Conservation (phyloP, 768 basidiomycete genomes). For the Hypholoma sublateritium region DNA sequence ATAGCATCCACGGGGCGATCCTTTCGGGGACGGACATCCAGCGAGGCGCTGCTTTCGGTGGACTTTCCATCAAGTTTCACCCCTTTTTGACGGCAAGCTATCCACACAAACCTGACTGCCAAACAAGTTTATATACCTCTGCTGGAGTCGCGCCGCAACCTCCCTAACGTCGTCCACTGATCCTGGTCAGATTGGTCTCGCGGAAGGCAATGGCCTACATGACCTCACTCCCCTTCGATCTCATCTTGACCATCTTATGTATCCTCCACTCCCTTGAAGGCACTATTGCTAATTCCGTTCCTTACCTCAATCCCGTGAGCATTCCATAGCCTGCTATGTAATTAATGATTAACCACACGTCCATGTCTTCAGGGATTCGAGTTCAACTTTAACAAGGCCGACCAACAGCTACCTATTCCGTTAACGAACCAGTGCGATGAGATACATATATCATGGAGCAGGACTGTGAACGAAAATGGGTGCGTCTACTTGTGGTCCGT, state of each 20-base stretch:
- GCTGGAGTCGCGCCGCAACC: not conserved
- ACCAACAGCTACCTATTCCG: constrained; percentile 28
- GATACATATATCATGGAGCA: constrained; percentile 36
- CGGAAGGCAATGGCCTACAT: not conserved
- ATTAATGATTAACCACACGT: not conserved
- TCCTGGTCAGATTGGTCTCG: constrained; percentile 1
- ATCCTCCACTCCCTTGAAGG: constrained; percentile 15
- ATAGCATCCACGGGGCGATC: not conserved
- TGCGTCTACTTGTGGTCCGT: constrained; percentile 10
- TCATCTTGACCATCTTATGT: constrained; percentile 3
- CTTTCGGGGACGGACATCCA: not conserved
- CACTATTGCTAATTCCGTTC: constrained; percentile 20
- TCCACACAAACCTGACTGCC: not conserved
- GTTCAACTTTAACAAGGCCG: constrained; percentile 32
- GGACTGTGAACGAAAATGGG: constrained; percentile 26
- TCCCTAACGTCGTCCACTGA: not conserved
- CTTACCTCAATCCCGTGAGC: constrained; percentile 27
- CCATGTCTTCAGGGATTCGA: constrained; percentile 30
- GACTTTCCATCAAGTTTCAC: constrained; percentile 7
- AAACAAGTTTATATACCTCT: constrained; percentile 1
- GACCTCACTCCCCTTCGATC: not conserved
- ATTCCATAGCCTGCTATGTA: not conserved
- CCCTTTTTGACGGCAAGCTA: not conserved
- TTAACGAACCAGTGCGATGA: constrained; percentile 40
- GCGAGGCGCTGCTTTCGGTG: constrained; percentile 6